Base-by-base conservation (phyloP, 768 basidiomycete genomes). In the Leccinum rimulosum region DNA sequence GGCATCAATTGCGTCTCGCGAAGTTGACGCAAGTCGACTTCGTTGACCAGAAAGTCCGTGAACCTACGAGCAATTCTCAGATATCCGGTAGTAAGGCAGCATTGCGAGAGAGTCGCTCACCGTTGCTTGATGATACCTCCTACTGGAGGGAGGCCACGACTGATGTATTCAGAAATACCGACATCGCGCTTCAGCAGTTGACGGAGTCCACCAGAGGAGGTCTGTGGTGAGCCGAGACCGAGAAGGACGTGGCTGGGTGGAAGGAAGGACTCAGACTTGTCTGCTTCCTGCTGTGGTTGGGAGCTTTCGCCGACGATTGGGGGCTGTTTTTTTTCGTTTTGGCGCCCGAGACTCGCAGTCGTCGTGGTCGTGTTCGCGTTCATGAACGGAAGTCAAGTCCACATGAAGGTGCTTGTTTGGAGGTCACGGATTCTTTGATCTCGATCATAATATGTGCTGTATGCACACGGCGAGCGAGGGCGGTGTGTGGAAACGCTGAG, bases 121-220 rank as follows among this genome's bases (percentile, higher is more conserved):
- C 96, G 82, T 76, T 98, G 96, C 75, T 98, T 98, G 73, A 98
- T 98, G 68, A 98, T 96, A 5, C 93, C 96, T 54, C 87, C 82
- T 63, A 98, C 86, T 68, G 84, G 83, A 4, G 86, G 81, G 25
- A 89, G 82, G 59, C 83, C 84, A 11, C 79, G 79, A 19, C 84
- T 83, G 62, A 95, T 82, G 71, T 95, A 96, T 70, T 93, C 88
- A 5, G 91, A 89, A 45, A 98, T 95, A 2, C 95, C 95, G 33
- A 97, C 95, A 70, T 96, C 87, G 6, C 80, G 79, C 70, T 97
- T 94, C 62, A 77, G 72, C 31, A 85, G 69, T 55, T 86, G 85
- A 61, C 84, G 83, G 61, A 86, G 77, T 28, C 80, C 80, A 56
- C 80, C 80, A 33, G 81, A 77, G 30, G 77, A 75, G 22, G 75